Base-by-base conservation (phyloP, 345 rosid species). In the Abelmoschus esculentus region DNA sequence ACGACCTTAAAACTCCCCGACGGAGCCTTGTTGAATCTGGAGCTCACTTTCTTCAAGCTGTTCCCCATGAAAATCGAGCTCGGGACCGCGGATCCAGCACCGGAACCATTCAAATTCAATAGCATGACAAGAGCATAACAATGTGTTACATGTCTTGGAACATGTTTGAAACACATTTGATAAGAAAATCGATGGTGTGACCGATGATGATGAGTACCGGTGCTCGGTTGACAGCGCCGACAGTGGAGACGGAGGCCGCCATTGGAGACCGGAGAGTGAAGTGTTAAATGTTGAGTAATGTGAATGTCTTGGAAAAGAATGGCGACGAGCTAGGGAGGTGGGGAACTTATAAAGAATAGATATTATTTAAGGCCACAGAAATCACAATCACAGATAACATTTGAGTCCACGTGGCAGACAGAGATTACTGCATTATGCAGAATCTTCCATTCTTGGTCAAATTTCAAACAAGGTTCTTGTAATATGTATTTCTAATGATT, bases 181-280 rank as follows among this genome's bases (percentile, higher is more conserved):
- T n/a, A 52, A 52, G 22, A 6, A 17, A 52, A 52, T 52, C 9
- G 1, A 52, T 52, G 54, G 54, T 49, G 56, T n/a, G 3, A 17
- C 19, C 17, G 15, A 50, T 12, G 19, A 7, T 12, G 19, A 7
- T 12, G 6, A n/a, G 7, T 50, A 52, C 97, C 86, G 86, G 93
- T 28, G 86, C 80, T 61, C 87, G 71, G 83, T 86, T 92, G 78
- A 86, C 83, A 28, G 86, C 80, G 76, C 93, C 98, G 63, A 86
- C 78, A 60, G 97, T 89, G 73, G 98, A 79, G 74, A 89, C 80
- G 34, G 96, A 80, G 42, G 97, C 78, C 67, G 97, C 96, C 98
- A 93, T 93, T 13, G 4, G 7, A 14, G 75, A 42, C n/a, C 13
- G 65, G 69, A 50, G 17, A 64, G 72, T 31, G 11, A 18, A 52